A percentile compares a stretch with the other conserved stretches of the same genome.
phyloP scores from a whole-genome alignment of 768 basidiomycete genomes.

The Russula griseocarnosa region DNA sequence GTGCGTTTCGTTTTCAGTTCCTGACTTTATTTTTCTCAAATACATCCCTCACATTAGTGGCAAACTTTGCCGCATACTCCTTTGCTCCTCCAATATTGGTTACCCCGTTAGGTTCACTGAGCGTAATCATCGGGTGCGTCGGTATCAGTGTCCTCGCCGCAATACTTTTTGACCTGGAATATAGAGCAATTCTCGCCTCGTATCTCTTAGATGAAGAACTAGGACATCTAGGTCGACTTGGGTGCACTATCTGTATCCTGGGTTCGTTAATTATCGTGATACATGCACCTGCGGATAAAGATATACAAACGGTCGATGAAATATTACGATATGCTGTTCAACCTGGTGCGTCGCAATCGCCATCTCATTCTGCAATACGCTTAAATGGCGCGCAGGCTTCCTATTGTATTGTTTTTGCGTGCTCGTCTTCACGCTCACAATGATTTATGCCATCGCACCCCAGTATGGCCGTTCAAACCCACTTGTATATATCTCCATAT shows the following conservation, averaged over 20 bases:
- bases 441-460: slow-evolving; percentile 85
- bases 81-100: slow-evolving; percentile 98
- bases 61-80: slow-evolving; percentile 94
- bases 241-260: slow-evolving; percentile 76
- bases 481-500: slow-evolving; percentile 91
- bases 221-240: slow-evolving; percentile 85
- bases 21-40: not conserved
- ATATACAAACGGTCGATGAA: slow-evolving; percentile 88
- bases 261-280: slow-evolving; percentile 94
- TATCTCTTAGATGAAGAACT: slow-evolving; percentile 90
- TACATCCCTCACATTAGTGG: slow-evolving; percentile 42
- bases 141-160: not conserved
- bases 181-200: slow-evolving; percentile 88
- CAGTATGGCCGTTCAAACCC: slow-evolving; percentile 85
- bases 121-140: slow-evolving; percentile 90
- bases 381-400: slow-evolving; percentile 57
- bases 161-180: not conserved
- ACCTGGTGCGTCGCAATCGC: slow-evolving; percentile 57
- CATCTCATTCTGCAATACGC: not conserved
- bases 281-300: slow-evolving; percentile 95
- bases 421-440: slow-evolving; percentile 71
- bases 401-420: slow-evolving; percentile 86
- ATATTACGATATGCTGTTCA: slow-evolving; percentile 90
- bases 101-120: slow-evolving; percentile 95
- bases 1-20: slow-evolving; percentile 41